Base-by-base conservation (phyloP, 805 yeast genomes). In the Starmerella riodocensis region DNA sequence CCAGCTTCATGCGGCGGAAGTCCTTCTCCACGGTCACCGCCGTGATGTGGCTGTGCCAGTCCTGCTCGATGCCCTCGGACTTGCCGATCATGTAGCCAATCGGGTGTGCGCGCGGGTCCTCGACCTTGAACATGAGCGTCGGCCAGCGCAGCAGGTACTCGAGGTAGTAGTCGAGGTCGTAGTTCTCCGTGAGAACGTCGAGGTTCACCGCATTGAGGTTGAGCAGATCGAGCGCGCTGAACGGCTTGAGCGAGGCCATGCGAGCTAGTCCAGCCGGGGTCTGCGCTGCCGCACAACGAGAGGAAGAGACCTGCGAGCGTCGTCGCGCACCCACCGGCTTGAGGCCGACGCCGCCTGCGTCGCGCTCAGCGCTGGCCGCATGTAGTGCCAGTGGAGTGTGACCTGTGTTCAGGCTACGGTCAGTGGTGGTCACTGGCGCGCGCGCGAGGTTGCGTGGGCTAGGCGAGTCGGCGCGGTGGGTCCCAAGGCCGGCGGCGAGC, bases 21-120 rank as follows among this genome's bases (percentile, higher is more conserved):
- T 74, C 76, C 11, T 82, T 77, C 43, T 79, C 78, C 1, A 91
- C 79, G 0, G 97, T 85, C 3, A 91, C 94, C 0, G 98, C 97
- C 0, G 97, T 84, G 36, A 91, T 85, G 58, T 91, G 99, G 1
- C 94, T 74, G 55, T 91, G 99, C 94, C 96, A 88, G 43, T 85
- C 91, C 34, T 69, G 73, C 4, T 69, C 73, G 27, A 65, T 65
- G 0, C 98, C 98, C 57, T 91, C 98, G 1, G 93, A 77, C 58
- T 91, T 91, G n/a, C 93, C 97, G 74, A 91, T 74, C 93, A 91
- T 57, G 44, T 59, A 58, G 6, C 69, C 66, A 0, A 64, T 59
- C 12, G 63, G 53, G 16, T 32, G 19, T 18, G 24, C 39, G 46
- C 71, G 76, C 7, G 55, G 54, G 27, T 47, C 41, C 2, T 62